Base-by-base conservation (phyloP, 2,329 filamentous ascomycete species). In the Ambrosiella cleistominuta region DNA sequence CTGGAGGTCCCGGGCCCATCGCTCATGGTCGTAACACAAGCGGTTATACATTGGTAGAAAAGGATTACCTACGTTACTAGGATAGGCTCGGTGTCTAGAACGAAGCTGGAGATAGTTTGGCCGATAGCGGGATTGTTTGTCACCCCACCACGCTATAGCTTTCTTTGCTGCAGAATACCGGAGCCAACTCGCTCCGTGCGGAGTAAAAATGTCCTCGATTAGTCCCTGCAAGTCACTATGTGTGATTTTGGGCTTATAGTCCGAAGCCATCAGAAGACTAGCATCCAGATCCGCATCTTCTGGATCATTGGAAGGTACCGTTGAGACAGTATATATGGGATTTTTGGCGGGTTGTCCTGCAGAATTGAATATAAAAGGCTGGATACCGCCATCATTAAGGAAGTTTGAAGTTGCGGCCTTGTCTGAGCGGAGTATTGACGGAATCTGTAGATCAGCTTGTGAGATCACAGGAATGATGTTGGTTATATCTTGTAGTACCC, bases 211-310 rank as follows among this genome's bases (percentile, higher is more conserved):
- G 15, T 80, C 79, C 7, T 81, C 73, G n/a, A 95, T 78, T 1
- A 97, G 74, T 7, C 72, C 69, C 4, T 69, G 65, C 1, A 97
- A 78, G 47, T 97, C 90, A 7, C 88, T 93, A 0, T 79, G 70
- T 2, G 86, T 71, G 3, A 96, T 74, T 0, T 91, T 91, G 61
- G 88, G 84, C 12, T 93, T 74, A 66, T 96, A 97, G 65, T 93
- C 86, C 0, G 90, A 84, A 58, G 83, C 89, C 91, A 97, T 97
- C 15, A 97, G 76, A 0, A 95, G 74, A 65, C 88, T 95, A 15
- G 90, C 91, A 67, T 97, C 91, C 83, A 97, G 94, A 11, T 57
- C 58, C 35, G 40, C 27, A 2, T 49, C 42, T 8, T 12, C 36
- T 4, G 50, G 27, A 5, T 96, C 88, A 19, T 79, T 78, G 27